Percentiles rank a stretch among this genome's conserved stretches.
Conservation (phyloP, 495 filamentous ascomycete species). For the Pyrenula aspistea region DNA sequence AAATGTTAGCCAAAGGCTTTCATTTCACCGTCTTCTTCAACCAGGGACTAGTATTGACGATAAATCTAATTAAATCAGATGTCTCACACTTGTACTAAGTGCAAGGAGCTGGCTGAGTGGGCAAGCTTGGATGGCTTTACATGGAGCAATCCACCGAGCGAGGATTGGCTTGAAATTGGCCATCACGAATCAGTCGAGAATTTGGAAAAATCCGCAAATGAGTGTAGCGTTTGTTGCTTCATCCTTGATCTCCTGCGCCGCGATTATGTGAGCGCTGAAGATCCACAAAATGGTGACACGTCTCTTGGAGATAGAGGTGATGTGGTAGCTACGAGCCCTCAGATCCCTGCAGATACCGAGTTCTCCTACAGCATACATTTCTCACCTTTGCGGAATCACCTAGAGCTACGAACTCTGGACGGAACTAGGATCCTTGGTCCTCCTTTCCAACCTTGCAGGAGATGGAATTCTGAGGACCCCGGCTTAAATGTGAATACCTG, state of each 20-base stretch:
- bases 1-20: too few relatives aligned
- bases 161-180: neutral
- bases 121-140: neutral
- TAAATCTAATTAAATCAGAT: neutral
- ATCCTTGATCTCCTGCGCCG: neutral
- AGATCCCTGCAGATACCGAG: neutral
- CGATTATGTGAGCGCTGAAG: neutral
- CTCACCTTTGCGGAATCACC: neutral
- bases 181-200: neutral
- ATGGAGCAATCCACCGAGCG: neutral
- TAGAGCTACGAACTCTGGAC: neutral
- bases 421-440: neutral
- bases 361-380: neutral
- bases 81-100: neutral
- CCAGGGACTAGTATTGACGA: too few relatives aligned
- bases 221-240: neutral
- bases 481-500: neutral
- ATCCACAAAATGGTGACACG: neutral
- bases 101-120: neutral
- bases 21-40: too few relatives aligned
- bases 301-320: neutral
- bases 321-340: neutral
- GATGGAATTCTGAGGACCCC: neutral
- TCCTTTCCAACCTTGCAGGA: neutral
- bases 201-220: neutral